phyloP scores from a whole-genome alignment of 2,329 filamentous ascomycete species.

The Plectosphaerella cucumerina region DNA sequence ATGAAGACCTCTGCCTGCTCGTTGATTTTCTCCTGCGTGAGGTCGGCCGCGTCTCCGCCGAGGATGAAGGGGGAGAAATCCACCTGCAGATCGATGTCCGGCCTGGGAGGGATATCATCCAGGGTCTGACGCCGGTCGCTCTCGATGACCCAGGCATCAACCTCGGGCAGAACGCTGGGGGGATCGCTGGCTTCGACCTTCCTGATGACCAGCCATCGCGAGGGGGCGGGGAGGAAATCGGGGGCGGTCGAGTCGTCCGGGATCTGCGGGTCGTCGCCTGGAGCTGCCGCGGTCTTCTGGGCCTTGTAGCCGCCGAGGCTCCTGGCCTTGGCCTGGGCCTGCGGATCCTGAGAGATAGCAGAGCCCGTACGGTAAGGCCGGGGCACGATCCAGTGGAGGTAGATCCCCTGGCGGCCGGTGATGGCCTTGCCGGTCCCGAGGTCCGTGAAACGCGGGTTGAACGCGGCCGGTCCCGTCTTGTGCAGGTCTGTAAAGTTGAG shows the following conservation, averaged over 20 bases:
- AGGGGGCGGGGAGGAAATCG: slow-evolving; percentile 19
- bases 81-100: slow-evolving; percentile 29
- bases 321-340: not conserved
- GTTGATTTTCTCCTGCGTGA: slow-evolving; percentile 15
- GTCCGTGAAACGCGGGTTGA: slow-evolving; percentile 31
- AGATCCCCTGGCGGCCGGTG: slow-evolving; percentile 27
- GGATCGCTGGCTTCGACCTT: slow-evolving; percentile 16
- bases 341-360: not conserved
- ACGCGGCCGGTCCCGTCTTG: slow-evolving; percentile 19
- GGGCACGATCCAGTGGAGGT: slow-evolving; percentile 38
- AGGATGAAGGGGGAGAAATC: slow-evolving; percentile 34
- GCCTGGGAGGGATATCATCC: slow-evolving; percentile 21
- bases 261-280: not conserved
- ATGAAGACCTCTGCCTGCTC: slow-evolving; percentile 38
- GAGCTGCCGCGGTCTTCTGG: not conserved
- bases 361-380: slow-evolving; percentile 26
- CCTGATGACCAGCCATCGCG: slow-evolving; percentile 33
- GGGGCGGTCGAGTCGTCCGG: not conserved
- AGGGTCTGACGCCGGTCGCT: slow-evolving; percentile 27
- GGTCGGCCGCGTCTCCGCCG: slow-evolving; percentile 2
- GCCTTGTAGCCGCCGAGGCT: not conserved
- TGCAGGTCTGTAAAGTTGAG: slow-evolving; percentile 31
- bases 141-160: slow-evolving; percentile 32
- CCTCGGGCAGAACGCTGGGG: slow-evolving; percentile 3
- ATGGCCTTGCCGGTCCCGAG: slow-evolving; percentile 18